A percentile compares a stretch with the other conserved stretches of the same genome.
These are phyloP conservation scores for Chloranthus sessilifolius DNA, from an alignment of 164 flowering plant species.

Conservation along the genomic window DNA sequence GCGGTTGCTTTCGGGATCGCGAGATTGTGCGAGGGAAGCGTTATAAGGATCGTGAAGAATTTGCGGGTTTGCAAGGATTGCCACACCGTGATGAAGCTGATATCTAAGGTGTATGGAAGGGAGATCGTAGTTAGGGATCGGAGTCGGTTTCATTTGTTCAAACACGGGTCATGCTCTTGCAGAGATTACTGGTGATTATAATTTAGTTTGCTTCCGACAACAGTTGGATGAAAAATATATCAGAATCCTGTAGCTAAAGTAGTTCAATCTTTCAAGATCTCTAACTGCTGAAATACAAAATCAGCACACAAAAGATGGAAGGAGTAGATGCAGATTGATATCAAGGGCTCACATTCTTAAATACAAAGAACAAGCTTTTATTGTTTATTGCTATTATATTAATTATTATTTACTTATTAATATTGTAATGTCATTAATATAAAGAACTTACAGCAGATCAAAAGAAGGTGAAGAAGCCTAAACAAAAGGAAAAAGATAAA, in stretches of 20 bases:
- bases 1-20: conserved; percentile 68
- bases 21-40: conserved; percentile 31
- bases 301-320: no score
- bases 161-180: conserved; percentile 56
- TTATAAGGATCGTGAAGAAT: conserved; percentile 61
- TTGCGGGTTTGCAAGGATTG: conserved; percentile 68
- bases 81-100: conserved; percentile 55
- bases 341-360: no score
- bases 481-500: no score
- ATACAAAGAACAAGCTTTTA: no score
- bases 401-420: no score
- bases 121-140: conserved; percentile 63
- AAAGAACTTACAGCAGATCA: no score
- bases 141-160: conserved; percentile 60
- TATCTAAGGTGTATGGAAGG: conserved; percentile 44
- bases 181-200: conserved; percentile 57
- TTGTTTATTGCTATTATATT: no score
- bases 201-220: background rate
- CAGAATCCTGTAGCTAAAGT: background rate
- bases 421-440: no score
- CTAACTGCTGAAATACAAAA: no score
- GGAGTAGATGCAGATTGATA: no score
- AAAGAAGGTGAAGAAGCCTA: no score
- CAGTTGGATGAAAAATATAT: background rate
- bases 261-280: conserved; percentile 1